Base-by-base conservation (phyloP, 495 filamentous ascomycete genomes). In the Trichoderma virens region DNA sequence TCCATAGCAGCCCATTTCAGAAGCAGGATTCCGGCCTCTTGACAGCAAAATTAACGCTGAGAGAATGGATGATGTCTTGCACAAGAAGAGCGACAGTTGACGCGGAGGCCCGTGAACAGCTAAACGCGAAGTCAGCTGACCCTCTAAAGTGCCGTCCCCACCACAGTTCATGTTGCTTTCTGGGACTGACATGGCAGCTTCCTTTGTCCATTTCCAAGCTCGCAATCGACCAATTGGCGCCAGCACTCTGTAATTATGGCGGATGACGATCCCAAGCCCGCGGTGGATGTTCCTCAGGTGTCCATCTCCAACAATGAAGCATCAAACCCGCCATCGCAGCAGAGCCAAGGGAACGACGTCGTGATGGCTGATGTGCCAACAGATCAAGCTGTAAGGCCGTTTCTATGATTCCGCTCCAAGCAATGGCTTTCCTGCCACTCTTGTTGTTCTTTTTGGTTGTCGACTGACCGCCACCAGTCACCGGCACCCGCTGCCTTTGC, bases 401-500 rank as follows among this genome's bases (percentile, higher is more conserved):
- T 5, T n/a, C 25, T 56, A 18, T 31, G 11, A 9, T 30, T 16
- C 11, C 30, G 23, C 51, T 28, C 13, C 51, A 18, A 3, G 2
- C 23, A 2, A 28, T 56, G 23, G 7, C 13, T 56, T 30, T 28
- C 16, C 13, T 3, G 1, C 5, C 20, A 18, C 23, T 13, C 25
- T 28, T 56, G n/a, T n/a, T n/a, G n/a, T n/a, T n/a, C n/a, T n/a
- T n/a, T n/a, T n/a, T n/a, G n/a, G n/a, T 31, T 6, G 30, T 30
- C 3, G 54, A 30, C 63, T 61, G 34, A 65, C 63, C 7, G 39
- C 20, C 1, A 28, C 18, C 43, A 34, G 27, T 65, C 63, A 11
- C 63, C 63, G 13, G 60, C 60, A 6, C 66, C 73, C 56, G 63
- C 70, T 20, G 39, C 63, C 27, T 66, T 65, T 32, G 61, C 43